phyloP scores from a whole-genome alignment of 371 early-diverging fungal species.

The Syncephalis fuscata region DNA sequence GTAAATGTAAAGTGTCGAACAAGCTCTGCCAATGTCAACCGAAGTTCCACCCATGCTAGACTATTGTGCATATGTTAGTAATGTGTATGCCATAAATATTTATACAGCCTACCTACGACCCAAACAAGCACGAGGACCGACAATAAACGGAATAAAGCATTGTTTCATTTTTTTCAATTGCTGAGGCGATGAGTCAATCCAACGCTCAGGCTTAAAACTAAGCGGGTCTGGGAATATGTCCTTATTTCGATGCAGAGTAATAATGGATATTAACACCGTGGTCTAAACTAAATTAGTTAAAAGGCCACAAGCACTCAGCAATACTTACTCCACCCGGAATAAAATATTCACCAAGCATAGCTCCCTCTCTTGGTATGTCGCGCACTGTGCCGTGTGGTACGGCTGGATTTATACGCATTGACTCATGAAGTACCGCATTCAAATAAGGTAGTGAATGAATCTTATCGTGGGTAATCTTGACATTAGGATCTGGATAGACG shows the following conservation, averaged over 20 bases:
- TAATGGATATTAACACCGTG: neutral
- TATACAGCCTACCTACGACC: conserved; percentile 1
- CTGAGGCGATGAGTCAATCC: neutral
- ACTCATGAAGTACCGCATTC: conserved; percentile 16
- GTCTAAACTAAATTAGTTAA: no score
- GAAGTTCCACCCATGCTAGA: no score
- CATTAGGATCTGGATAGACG: neutral
- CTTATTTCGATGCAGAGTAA: neutral
- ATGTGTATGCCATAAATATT: no score
- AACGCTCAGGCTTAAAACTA: neutral
- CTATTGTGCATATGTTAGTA: no score
- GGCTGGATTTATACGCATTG: conserved; percentile 13
- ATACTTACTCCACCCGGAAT: conserved; percentile 3
- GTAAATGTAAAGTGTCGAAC: no score
- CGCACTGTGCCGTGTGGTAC: conserved; percentile 11
- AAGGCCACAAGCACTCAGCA: no score
- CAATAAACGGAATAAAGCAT: neutral
- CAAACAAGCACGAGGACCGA: conserved; percentile 1
- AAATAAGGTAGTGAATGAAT: conserved; percentile 11
- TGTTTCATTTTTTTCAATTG: neutral
- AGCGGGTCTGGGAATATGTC: neutral
- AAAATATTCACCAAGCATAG: conserved; percentile 7
- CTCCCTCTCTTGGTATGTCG: conserved; percentile 10
- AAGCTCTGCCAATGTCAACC: no score
- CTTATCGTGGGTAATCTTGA: neutral